Base-by-base conservation (phyloP, 495 filamentous ascomycete genomes). In the Podospora conica region DNA sequence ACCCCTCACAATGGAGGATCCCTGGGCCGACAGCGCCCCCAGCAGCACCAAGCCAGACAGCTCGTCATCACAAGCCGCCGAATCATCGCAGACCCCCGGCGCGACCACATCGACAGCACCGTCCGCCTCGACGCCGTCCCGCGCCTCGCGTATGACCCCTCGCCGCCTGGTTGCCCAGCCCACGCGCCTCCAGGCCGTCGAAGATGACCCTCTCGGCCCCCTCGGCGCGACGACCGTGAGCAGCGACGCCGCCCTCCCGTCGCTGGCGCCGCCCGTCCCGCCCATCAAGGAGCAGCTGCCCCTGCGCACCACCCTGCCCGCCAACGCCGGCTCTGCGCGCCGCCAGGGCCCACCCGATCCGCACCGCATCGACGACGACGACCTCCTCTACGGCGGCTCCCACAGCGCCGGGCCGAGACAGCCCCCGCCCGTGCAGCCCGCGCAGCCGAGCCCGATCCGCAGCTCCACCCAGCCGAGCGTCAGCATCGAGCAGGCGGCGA, bases 151-250 rank as follows among this genome's bases (percentile, higher is more conserved):
- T 65, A 58, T 70, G 70, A 88, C 85, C 24, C 86, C 84, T 33
- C 88, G 91, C 62, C 90, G 91, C 69, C 83, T 92, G 68, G 90
- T 87, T 73, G 88, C 90, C 53, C 92, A 95, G 74, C 84, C 90
- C 33, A 96, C 91, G 53, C 87, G 87, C 55, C 84, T 97, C 58
- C 90, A 98, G 79, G 91, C 92, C 31, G 88, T 96, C 66, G 92
- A 94, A 71, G 80, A 83, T 60, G 91, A 97, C 74, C 89, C 92
- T 55, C 82, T 96, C 59, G 96, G 95, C 28, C 95, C 95, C n/a
- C 84, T 98, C 28, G 96, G 95, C 48, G 92, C 95, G 61, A 58
- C 89, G 23, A 84, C 88, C 64, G 87, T 84, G 55, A 79, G 83
- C 54, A 69, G 73, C 65, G 77, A 80, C 57, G 75, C 76, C 55